Conservation (phyloP, 208 protist genomes). For the Leishmania braziliensis region DNA sequence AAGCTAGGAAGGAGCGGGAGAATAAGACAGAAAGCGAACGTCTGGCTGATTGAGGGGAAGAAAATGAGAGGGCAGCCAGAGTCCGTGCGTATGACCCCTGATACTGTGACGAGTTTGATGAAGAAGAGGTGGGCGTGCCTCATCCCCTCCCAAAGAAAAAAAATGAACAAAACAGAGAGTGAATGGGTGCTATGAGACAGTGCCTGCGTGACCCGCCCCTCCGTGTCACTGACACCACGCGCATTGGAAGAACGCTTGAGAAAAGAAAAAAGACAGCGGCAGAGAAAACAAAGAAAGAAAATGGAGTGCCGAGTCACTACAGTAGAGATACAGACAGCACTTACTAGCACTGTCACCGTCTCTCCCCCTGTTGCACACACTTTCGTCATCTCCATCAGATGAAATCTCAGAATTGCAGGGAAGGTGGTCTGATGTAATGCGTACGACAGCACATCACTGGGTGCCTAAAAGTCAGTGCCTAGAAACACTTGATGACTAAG, state of each 20-base stretch:
- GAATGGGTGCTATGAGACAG: background rate
- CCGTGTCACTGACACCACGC: background rate
- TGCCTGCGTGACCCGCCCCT: background rate
- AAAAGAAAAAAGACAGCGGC: background rate
- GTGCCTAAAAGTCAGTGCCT: constrained; percentile 15
- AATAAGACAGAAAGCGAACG: background rate
- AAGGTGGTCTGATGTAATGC: background rate
- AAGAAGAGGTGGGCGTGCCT: background rate
- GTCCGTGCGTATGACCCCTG: background rate
- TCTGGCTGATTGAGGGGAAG: background rate
- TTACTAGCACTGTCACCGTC: background rate
- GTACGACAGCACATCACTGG: too few species aligned
- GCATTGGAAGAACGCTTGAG: background rate
- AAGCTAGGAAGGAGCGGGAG: background rate
- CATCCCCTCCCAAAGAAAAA: background rate
- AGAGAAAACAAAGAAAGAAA: background rate
- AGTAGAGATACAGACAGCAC: background rate
- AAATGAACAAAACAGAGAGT: background rate
- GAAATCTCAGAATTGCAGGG: background rate
- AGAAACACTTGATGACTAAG: constrained; percentile 31
- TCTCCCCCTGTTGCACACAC: background rate
- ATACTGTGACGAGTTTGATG: background rate
- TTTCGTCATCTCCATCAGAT: background rate
- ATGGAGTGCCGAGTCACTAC: background rate
- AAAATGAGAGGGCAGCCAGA: background rate